These are phyloP conservation scores for Syncephalastrum racemosum DNA, from an alignment of 371 early-diverging fungal genomes.

Conservation along the genomic window DNA sequence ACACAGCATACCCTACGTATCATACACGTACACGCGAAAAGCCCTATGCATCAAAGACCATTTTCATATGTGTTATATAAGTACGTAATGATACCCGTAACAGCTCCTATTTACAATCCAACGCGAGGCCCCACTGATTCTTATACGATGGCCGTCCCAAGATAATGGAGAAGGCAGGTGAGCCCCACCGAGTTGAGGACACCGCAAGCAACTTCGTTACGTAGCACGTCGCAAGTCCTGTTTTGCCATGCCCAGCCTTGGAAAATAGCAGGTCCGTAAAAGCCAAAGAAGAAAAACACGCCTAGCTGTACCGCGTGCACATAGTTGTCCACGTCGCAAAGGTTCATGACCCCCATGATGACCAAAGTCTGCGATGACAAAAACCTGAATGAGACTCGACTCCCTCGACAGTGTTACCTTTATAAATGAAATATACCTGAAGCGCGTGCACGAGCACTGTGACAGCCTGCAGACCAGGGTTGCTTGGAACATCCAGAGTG, in stretches of 20 bases:
- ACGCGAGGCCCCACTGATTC: not conserved
- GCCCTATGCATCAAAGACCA: too few species aligned
- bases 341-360: conserved; percentile 23
- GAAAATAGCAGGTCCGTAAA: conserved; percentile 14
- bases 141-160: conserved; percentile 18
- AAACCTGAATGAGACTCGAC: too few species aligned
- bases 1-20: too few species aligned
- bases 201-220: conserved; percentile 11
- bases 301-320: conserved; percentile 19
- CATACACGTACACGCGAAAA: too few species aligned
- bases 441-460: too few species aligned
- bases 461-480: too few species aligned
- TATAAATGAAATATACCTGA: too few species aligned
- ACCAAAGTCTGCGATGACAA: conserved; percentile 15
- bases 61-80: too few species aligned
- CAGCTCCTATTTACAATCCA: too few species aligned
- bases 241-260: conserved; percentile 13
- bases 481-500: too few species aligned
- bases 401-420: too few species aligned
- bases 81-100: too few species aligned
- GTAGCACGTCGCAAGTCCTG: conserved; percentile 7
- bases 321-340: conserved; percentile 14
- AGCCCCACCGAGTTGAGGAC: conserved; percentile 17
- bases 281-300: conserved; percentile 16
- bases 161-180: conserved; percentile 9